These are phyloP conservation scores for Phytophthora niederhauseri DNA, from an alignment of 352 stramenopile species.

Conservation along the genomic window DNA sequence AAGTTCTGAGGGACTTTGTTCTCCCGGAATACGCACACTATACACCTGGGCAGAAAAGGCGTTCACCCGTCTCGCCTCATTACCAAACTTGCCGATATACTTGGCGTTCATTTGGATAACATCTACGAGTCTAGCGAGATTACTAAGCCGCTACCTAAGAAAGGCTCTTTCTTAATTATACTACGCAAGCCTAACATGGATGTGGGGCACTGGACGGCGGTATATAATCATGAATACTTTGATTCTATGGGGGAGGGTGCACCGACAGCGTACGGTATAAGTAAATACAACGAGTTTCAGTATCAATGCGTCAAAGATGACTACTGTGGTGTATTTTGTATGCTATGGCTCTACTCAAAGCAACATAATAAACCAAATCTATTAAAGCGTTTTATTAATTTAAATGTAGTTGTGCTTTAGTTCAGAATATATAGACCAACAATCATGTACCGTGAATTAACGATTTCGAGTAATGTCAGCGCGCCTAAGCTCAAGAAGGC, in stretches of 20 bases:
- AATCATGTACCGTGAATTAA: conserved; percentile 2
- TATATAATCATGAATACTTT: neutral
- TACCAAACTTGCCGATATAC: neutral
- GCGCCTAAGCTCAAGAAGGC: conserved; percentile 4
- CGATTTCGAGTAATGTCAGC: neutral
- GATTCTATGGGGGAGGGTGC: neutral
- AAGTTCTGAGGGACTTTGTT: no score
- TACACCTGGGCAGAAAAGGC: no score
- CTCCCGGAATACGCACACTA: no score
- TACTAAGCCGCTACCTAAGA: conserved; percentile 2
- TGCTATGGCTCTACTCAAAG: neutral
- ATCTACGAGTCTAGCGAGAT: neutral
- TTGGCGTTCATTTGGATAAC: neutral
- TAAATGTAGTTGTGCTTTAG: neutral
- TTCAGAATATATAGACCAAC: neutral
- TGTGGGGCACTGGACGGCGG: conserved; percentile 2
- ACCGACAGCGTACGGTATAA: neutral
- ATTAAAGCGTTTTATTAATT: neutral
- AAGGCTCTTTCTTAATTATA: conserved; percentile 5
- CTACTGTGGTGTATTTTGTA: neutral
- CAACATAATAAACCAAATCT: neutral
- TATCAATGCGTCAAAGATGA: neutral
- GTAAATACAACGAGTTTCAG: neutral
- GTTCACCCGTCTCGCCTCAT: no score
- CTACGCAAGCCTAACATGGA: neutral